phyloP scores from a whole-genome alignment of 441 rosid genomes.

The Hura crepitans region DNA sequence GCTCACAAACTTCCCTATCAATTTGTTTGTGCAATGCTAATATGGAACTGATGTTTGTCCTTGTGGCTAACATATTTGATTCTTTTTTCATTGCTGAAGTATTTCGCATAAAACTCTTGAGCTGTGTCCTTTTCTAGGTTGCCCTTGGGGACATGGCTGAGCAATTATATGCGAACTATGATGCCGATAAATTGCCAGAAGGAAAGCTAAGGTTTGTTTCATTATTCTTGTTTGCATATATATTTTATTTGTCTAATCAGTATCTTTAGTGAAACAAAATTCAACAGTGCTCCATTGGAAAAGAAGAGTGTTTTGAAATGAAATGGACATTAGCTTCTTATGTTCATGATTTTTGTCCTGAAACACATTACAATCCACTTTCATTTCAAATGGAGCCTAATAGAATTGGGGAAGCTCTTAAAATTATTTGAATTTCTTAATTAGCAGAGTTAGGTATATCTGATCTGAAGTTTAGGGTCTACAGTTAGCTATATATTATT shows the following conservation, averaged over 20 bases:
- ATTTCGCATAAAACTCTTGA: conserved; percentile 9
- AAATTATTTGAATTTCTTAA: neutral
- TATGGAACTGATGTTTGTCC: neutral
- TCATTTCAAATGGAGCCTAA: neutral
- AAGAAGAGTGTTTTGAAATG: neutral
- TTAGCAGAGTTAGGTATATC: neutral
- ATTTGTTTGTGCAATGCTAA: neutral
- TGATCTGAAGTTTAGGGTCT: neutral
- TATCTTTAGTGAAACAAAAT: neutral
- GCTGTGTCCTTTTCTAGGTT: conserved; percentile 43
- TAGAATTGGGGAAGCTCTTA: neutral
- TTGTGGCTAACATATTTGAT: neutral
- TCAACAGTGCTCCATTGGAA: neutral
- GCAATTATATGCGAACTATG: conserved; percentile 51
- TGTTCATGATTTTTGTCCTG: neutral
- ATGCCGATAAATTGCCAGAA: conserved; percentile 62
- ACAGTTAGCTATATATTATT: neutral
- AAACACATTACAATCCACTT: too few relatives aligned
- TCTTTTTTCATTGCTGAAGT: neutral
- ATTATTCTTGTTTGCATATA: neutral
- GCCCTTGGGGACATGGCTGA: conserved; percentile 91
- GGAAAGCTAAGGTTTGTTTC: conserved; percentile 73
- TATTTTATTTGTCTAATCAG: neutral
- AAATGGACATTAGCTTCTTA: neutral
- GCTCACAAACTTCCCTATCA: neutral